A percentile compares a stretch with the other conserved stretches of the same genome.
Conservation (phyloP, 106 monocot genomes). For the Dactylorhiza incarnata region DNA sequence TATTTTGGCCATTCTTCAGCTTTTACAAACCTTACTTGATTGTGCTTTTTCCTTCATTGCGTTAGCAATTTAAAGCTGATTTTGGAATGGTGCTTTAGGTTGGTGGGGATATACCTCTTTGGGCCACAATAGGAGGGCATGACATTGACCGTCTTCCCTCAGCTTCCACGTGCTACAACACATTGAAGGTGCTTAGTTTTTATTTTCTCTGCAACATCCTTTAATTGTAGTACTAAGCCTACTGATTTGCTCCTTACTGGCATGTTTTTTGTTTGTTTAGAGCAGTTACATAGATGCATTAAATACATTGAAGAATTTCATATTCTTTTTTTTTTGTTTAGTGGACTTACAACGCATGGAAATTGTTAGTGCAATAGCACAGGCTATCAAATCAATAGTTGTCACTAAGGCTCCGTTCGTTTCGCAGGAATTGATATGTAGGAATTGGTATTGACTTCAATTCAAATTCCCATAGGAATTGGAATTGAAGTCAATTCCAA, state of each 20-base stretch:
- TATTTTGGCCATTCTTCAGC: neutral
- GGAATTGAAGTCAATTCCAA: no score
- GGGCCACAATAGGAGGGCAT: constrained; percentile 82
- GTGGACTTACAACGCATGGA: no score
- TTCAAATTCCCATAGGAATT: no score
- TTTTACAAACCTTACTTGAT: neutral
- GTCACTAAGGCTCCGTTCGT: no score
- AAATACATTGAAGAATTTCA: no score
- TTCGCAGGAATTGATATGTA: no score
- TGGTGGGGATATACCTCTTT: constrained; percentile 64
- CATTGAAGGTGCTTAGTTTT: constrained; percentile 51
- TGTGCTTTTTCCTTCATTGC: neutral
- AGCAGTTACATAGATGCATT: no score
- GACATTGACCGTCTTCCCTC: constrained; percentile 92
- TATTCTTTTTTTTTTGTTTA: no score
- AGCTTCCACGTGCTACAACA: constrained; percentile 93
- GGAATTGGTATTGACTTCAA: no score
- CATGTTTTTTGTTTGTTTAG: no score
- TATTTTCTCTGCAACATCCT: neutral
- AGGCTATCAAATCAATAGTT: no score
- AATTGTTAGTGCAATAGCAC: no score
- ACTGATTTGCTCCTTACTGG: neutral
- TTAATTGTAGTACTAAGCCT: neutral
- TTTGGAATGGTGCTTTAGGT: constrained; percentile 32
- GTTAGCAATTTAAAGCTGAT: neutral